phyloP scores from a whole-genome alignment of 352 stramenopile genomes.

The Globisporangium canariense region DNA sequence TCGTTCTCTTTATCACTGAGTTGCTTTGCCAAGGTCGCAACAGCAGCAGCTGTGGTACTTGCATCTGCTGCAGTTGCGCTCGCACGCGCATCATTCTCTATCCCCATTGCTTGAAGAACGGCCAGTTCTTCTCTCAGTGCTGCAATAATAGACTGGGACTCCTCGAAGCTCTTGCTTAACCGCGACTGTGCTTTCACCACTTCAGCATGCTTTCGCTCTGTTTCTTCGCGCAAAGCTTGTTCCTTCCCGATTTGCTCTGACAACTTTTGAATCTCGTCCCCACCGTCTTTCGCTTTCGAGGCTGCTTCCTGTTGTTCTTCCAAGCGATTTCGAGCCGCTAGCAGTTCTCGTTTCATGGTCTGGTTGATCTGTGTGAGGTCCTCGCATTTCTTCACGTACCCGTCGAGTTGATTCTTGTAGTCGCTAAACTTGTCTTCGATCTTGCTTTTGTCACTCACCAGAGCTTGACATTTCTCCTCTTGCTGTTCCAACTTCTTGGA shows the following conservation, averaged over 20 bases:
- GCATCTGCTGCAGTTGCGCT: conserved; percentile 19
- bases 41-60: conserved; percentile 21
- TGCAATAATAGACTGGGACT: conserved; percentile 22
- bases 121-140: conserved; percentile 34
- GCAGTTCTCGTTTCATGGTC: conserved; percentile 34
- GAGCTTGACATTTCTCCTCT: conserved; percentile 20
- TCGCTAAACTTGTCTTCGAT: conserved; percentile 22
- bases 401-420: conserved; percentile 22
- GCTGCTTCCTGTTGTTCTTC: conserved; percentile 12
- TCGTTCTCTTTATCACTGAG: conserved; percentile 13
- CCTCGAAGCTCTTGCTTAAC: conserved; percentile 26
- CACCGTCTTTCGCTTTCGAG: conserved; percentile 7
- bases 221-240: conserved; percentile 1
- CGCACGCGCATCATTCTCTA: conserved; percentile 18
- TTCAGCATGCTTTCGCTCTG: conserved; percentile 16
- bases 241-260: conserved; percentile 12
- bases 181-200: conserved; percentile 3
- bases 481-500: conserved; percentile 21
- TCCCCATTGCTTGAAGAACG: conserved; percentile 18
- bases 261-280: conserved; percentile 21
- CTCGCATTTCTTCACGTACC: conserved; percentile 25
- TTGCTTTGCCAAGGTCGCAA: conserved; percentile 11
- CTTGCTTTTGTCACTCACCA: conserved; percentile 19
- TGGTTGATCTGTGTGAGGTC: conserved; percentile 24
- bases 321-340: conserved; percentile 15